Conservation (phyloP, 176 grass and related monocot genomes). For the Triticum timopheevii region DNA sequence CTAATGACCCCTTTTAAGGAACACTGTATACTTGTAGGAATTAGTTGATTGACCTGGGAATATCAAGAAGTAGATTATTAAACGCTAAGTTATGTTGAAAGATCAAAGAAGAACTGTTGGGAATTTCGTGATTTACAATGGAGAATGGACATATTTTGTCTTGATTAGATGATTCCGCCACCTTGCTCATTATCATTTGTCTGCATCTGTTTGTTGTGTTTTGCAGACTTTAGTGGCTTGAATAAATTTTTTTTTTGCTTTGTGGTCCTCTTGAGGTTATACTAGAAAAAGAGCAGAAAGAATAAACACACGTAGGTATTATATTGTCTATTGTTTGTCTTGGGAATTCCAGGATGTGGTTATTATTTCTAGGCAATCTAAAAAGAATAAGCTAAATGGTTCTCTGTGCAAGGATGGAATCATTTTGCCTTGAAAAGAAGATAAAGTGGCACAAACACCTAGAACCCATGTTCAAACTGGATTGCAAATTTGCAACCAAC, state of each 20-base stretch:
- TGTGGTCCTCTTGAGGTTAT: background rate
- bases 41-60: background rate
- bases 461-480: constrained; percentile 29
- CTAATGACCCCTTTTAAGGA: background rate
- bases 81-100: background rate
- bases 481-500: constrained; percentile 13
- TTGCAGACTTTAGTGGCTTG: background rate
- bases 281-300: constrained; percentile 25
- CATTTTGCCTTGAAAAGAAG: constrained; percentile 40
- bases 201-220: constrained; percentile 6
- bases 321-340: constrained; percentile 9
- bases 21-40: background rate
- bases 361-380: constrained; percentile 38
- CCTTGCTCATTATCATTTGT: constrained; percentile 10
- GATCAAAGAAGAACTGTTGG: background rate
- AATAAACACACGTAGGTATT: constrained; percentile 5
- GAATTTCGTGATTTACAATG: background rate
- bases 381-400: constrained; percentile 31
- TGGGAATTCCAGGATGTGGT: constrained; percentile 24
- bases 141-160: background rate
- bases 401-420: constrained; percentile 28
- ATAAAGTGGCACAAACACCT: constrained; percentile 45
- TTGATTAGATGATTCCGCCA: constrained; percentile 9
- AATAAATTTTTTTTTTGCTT: constrained; percentile 9
- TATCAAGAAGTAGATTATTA: constrained; percentile 17